Base-by-base conservation (phyloP, 768 basidiomycete species). In the Leucogyrophana mollusca region DNA sequence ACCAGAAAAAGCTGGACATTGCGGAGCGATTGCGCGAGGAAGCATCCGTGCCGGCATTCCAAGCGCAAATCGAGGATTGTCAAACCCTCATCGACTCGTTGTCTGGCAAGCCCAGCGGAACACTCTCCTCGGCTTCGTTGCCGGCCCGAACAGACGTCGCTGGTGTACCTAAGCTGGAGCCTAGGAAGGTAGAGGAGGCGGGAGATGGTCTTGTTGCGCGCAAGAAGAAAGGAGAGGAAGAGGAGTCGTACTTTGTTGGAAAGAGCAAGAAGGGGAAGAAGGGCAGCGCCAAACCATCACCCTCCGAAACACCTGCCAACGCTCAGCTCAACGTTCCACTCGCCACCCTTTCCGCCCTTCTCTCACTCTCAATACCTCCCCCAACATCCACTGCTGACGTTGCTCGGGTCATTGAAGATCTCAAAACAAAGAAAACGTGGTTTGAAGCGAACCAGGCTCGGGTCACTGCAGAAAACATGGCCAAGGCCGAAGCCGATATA, bases 391-490 rank as follows among this genome's bases (percentile, higher is more conserved):
- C 76, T 34, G 71, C 76, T 4, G 94, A 99, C 53, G 77, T 94
- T 25, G 78, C 84, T 44, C 87, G 91, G 43, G 81, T 92, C 38
- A 74, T 98, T 46, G 88, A 90, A 59, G 90, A 96, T 63, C 76
- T 99, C 47, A 87, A 87, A 67, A 90, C 82, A 41, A 99, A 98
- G 78, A 94, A 94, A 72, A 76, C 84, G 18, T 98, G 94, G 93
- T 96, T 83, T 59, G 83, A 87, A 64, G 94, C 90, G 24, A 98
- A 98, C 70, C 93, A 94, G 67, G 80, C 78, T 21, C 82, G 81
- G 18, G 80, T 78, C 52, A 92, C 90, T 2, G 77, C 80, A 4
- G 88, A 90, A 59, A 89, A 90, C 55, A 71, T 93, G 41, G 80
- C 83, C 32, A 87, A 87, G 68, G 91, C 86, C 10, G 86, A 92